Percentiles rank a stretch among this genome's conserved stretches.
Evolutionary conservation across 2,329 filamentous ascomycete genomes (phyloP).

Genomic region (Hirsutella thompsonii): DNA sequence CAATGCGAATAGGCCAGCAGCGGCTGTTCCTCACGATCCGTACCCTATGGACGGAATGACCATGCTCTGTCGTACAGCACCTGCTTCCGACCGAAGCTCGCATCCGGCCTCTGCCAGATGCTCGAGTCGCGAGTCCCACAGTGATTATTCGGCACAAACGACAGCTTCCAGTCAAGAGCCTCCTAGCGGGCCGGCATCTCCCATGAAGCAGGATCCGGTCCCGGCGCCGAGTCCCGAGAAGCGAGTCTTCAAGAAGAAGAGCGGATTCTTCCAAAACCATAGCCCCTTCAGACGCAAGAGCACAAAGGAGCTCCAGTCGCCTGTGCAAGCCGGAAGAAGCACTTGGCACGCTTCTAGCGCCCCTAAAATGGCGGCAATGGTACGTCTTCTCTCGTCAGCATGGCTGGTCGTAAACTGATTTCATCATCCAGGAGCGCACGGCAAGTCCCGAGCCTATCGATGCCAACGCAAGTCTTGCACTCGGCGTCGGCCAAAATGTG

Average conservation of each 20-base stretch:
- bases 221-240: slow-evolving; percentile 46
- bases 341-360: slow-evolving; percentile 40
- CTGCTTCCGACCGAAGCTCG: slow-evolving; percentile 39
- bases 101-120: slow-evolving; percentile 52
- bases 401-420: neutral
- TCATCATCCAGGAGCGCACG: slow-evolving; percentile 25
- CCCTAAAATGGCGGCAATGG: slow-evolving; percentile 6
- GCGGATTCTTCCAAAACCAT: slow-evolving; percentile 85
- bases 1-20: slow-evolving; percentile 47
- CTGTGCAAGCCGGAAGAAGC: slow-evolving; percentile 33
- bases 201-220: slow-evolving; percentile 48
- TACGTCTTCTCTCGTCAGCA: neutral
- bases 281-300: slow-evolving; percentile 91
- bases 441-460: slow-evolving; percentile 77
- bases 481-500: slow-evolving; percentile 92
- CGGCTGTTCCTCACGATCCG: slow-evolving; percentile 74
- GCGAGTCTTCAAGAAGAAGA: slow-evolving; percentile 56
- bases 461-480: slow-evolving; percentile 79
- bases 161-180: slow-evolving; percentile 81
- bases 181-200: slow-evolving; percentile 59
- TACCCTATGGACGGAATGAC: slow-evolving; percentile 96
- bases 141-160: slow-evolving; percentile 80
- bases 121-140: slow-evolving; percentile 76
- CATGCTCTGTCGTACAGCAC: slow-evolving; percentile 77
- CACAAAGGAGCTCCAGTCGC: slow-evolving; percentile 50